These are phyloP conservation scores for Acanthamoeba healyi DNA, from an alignment of 208 protist genomes.

Conservation along the genomic window DNA sequence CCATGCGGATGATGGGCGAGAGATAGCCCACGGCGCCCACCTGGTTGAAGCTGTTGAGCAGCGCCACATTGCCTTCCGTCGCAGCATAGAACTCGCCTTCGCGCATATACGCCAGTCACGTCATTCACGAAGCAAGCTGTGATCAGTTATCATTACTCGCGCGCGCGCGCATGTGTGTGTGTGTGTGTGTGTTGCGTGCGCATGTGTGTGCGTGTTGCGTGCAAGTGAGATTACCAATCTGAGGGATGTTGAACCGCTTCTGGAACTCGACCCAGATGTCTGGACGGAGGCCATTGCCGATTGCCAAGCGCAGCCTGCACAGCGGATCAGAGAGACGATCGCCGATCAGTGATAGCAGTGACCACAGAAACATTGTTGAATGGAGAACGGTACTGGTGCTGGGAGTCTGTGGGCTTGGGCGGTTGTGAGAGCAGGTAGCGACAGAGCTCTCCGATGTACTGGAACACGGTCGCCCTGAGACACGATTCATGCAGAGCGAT, in stretches of 20 bases:
- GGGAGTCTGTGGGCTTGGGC: slow-evolving; percentile 47
- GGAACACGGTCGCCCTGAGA: slow-evolving; percentile 87
- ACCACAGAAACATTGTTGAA: not conserved
- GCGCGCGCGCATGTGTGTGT: no score
- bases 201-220: not conserved
- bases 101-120: no score
- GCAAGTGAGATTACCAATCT: slow-evolving; percentile 78
- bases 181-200: not conserved
- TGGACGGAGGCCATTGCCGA: slow-evolving; percentile 94
- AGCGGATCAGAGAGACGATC: not conserved
- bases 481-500: not conserved
- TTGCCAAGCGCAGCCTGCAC: slow-evolving; percentile 89
- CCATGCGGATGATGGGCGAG: slow-evolving; percentile 35
- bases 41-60: slow-evolving; percentile 78
- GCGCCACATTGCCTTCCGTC: slow-evolving; percentile 89
- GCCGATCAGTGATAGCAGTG: no score
- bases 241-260: slow-evolving; percentile 76
- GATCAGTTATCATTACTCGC: not conserved
- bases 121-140: not conserved
- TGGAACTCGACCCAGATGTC: slow-evolving; percentile 92
- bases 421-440: slow-evolving; percentile 87
- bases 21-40: slow-evolving; percentile 81
- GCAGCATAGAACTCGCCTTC: slow-evolving; percentile 93
- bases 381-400: slow-evolving; percentile 38
- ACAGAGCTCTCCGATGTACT: slow-evolving; percentile 95